Conservation (phyloP, 139 green algal species). For the Bryopsis sp. region DNA sequence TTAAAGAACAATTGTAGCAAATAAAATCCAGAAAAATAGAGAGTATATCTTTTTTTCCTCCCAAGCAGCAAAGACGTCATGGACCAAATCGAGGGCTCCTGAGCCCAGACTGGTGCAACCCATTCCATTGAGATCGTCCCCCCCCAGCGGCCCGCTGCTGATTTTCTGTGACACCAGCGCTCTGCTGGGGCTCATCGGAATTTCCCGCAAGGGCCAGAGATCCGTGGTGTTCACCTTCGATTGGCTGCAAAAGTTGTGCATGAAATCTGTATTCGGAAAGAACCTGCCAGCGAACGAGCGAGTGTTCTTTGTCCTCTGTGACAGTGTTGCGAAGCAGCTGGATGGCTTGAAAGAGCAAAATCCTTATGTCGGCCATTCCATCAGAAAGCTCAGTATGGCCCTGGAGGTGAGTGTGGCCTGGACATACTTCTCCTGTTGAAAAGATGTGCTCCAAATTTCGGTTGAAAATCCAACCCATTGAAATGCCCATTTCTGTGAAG, state of each 20-base stretch:
- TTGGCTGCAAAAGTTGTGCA: constrained; percentile 29
- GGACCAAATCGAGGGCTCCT: no score
- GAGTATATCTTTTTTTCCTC: no score
- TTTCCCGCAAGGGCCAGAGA: constrained; percentile 11
- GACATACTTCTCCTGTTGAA: no score
- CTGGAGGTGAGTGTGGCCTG: no score
- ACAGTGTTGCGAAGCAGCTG: constrained; percentile 65
- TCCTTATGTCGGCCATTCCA: neutral
- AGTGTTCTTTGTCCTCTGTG: constrained; percentile 50
- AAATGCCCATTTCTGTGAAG: no score
- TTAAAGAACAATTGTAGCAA: no score
- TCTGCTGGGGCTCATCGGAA: constrained; percentile 58
- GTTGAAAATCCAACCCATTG: no score
- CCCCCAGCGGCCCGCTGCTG: constrained; percentile 41
- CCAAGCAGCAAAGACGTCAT: no score
- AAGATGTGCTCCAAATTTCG: no score
- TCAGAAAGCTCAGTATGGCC: constrained; percentile 38
- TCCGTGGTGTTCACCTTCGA: constrained; percentile 14
- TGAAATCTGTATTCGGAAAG: constrained; percentile 44
- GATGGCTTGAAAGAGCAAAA: constrained; percentile 56
- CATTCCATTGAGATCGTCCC: no score
- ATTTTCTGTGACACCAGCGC: constrained; percentile 65
- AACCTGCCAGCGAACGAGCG: constrained; percentile 40
- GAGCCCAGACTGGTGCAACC: no score
- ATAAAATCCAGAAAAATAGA: no score